These are phyloP conservation scores for Crataegus laevigata DNA, from an alignment of 306 rosid species.

Conservation along the genomic window DNA sequence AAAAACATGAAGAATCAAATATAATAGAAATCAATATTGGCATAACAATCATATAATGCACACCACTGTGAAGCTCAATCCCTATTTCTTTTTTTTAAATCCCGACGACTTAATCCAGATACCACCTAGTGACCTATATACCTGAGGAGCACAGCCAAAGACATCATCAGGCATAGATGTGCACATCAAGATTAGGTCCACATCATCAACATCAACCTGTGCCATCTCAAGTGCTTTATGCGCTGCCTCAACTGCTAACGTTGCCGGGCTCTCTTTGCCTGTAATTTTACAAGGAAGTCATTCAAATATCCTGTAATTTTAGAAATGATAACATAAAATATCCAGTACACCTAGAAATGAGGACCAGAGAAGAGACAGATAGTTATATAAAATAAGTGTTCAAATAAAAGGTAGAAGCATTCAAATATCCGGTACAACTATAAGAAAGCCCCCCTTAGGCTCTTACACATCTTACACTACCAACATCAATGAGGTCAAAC, in stretches of 20 bases:
- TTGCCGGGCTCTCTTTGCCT: slow-evolving; percentile 61
- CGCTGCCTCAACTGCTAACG: slow-evolving; percentile 69
- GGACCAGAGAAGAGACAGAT: not conserved
- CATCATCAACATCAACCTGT: slow-evolving; percentile 70
- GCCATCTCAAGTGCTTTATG: slow-evolving; percentile 92
- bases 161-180: slow-evolving; percentile 99
- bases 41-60: not conserved
- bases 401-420: not conserved
- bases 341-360: not conserved
- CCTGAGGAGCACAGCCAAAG: slow-evolving; percentile 96
- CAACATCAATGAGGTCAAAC: not conserved
- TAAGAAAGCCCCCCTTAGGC: not conserved
- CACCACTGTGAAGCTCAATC: not conserved
- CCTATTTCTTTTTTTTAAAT: not conserved
- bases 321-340: not conserved
- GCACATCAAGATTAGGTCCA: slow-evolving; percentile 93
- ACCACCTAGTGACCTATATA: slow-evolving; percentile 19
- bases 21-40: not conserved
- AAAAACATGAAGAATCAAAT: not conserved
- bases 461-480: not conserved
- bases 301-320: not conserved
- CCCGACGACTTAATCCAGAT: not conserved
- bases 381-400: not conserved
- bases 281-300: slow-evolving; percentile 12
- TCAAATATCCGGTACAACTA: not conserved